A percentile compares a stretch with the other conserved stretches of the same genome.
These are phyloP conservation scores for Gynochthodes officinalis DNA, from an alignment of 257 asterid species.

Conservation along the genomic window DNA sequence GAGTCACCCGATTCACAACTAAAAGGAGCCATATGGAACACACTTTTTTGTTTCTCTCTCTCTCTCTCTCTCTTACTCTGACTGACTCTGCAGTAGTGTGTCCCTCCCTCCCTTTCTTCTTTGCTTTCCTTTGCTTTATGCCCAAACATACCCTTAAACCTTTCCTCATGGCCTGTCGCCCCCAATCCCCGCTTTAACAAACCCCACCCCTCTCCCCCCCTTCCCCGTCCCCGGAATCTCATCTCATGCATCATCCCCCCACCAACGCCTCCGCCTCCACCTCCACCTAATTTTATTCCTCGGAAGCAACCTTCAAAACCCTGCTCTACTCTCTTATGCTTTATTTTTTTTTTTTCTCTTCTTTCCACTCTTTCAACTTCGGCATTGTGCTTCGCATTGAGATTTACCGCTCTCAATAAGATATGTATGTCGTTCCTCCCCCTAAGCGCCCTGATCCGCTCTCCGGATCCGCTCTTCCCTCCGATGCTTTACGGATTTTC, in stretches of 20 bases:
- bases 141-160: slow-evolving; percentile 43
- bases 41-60: background rate
- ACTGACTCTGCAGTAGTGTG: no score
- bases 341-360: background rate
- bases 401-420: slow-evolving; percentile 23
- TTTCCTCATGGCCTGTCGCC: slow-evolving; percentile 46
- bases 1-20: no score
- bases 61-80: no score
- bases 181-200: slow-evolving; percentile 26
- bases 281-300: slow-evolving; percentile 15
- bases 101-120: no score
- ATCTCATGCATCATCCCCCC: background rate
- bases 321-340: background rate
- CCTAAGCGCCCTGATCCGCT: slow-evolving; percentile 70
- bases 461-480: slow-evolving; percentile 63
- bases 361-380: slow-evolving; percentile 16
- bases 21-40: no score
- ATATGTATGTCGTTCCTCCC: slow-evolving; percentile 89
- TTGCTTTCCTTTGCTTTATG: slow-evolving; percentile 8
- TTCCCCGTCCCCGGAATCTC: slow-evolving; percentile 28
- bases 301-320: slow-evolving; percentile 17
- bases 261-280: no score
- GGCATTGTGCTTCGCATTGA: slow-evolving; percentile 24
- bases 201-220: slow-evolving; percentile 9
- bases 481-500: slow-evolving; percentile 67